Conservation (phyloP, 2,329 filamentous ascomycete species). For the Leptographium procerum region DNA sequence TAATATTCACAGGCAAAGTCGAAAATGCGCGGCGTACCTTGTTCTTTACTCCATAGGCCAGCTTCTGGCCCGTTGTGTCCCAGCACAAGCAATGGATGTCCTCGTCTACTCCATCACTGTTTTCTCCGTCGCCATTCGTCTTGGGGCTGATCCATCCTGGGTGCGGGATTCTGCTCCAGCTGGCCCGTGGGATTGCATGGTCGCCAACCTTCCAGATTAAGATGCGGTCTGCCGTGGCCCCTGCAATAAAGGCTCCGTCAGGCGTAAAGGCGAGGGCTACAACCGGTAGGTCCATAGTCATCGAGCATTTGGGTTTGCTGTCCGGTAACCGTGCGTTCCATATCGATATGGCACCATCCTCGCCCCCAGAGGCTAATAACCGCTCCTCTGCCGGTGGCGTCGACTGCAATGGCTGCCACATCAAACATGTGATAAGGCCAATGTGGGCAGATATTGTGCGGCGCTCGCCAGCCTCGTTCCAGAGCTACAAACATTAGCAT, state of each 20-base stretch:
- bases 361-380: constrained; percentile 48
- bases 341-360: constrained; percentile 51
- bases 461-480: constrained; percentile 41
- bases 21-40: constrained; percentile 33
- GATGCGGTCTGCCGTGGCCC: constrained; percentile 45
- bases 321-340: constrained; percentile 48
- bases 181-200: constrained; percentile 44
- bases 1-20: background rate
- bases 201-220: constrained; percentile 56
- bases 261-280: constrained; percentile 51
- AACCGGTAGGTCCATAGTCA: constrained; percentile 47
- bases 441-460: constrained; percentile 48
- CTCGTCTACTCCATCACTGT: constrained; percentile 28
- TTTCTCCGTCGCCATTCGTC: constrained; percentile 36
- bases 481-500: constrained; percentile 28
- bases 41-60: constrained; percentile 53
- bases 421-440: constrained; percentile 44
- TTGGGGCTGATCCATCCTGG: constrained; percentile 48
- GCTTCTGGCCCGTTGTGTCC: constrained; percentile 49
- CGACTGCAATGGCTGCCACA: constrained; percentile 46
- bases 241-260: constrained; percentile 51
- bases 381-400: constrained; percentile 34
- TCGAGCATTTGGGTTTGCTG: constrained; percentile 44
- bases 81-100: constrained; percentile 51
- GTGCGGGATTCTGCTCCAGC: constrained; percentile 45